Base-by-base conservation (phyloP, 352 stramenopile genomes). In the Phytophthora europaea region DNA sequence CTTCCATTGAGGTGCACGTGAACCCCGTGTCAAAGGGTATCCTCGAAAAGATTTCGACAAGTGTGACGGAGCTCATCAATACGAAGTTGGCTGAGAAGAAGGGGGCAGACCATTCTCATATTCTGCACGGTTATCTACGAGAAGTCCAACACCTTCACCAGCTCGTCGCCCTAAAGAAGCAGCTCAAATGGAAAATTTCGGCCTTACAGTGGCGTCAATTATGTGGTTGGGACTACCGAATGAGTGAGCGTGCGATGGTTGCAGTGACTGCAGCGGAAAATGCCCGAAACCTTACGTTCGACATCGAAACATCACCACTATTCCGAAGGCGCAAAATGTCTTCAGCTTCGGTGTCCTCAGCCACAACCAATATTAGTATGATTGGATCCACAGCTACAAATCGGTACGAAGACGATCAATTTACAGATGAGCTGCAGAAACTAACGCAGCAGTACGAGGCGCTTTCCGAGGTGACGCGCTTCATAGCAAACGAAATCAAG, bases 171-270 rank as follows among this genome's bases (percentile, higher is more conserved):
- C 26, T 89, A 0, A 85, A 87, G 36, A 80, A 81, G 31, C 74
- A 89, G 6, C 72, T 93, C 33, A 83, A 84, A 50, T 95, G 88
- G 88, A 83, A 88, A 69, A 89, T 95, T 38, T 73, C 85, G 0
- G 61, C 81, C 0, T 53, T 92, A 4, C 72, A 87, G 43, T 92
- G 87, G 85, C 75, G 73, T 8, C 81, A 93, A 50, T 56, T 73
- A 13, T 93, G 83, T 71, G 71, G 81, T 6, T 89, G 79, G 83
- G 85, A 83, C 26, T 86, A 86, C 34, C 83, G 78, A 54, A 66
- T 82, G 13, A 84, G 69, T 15, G 84, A 92, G 45, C 75, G 81
- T 33, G 61, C 82, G 7, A 81, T 75, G 18, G 65, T 80, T 40
- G 81, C 78, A 15, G 75, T 90, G n/a, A 65, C 78, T 5, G 78